These are phyloP conservation scores for Coleophoma cylindrospora DNA, from an alignment of 2,329 filamentous ascomycete species.

Conservation along the genomic window DNA sequence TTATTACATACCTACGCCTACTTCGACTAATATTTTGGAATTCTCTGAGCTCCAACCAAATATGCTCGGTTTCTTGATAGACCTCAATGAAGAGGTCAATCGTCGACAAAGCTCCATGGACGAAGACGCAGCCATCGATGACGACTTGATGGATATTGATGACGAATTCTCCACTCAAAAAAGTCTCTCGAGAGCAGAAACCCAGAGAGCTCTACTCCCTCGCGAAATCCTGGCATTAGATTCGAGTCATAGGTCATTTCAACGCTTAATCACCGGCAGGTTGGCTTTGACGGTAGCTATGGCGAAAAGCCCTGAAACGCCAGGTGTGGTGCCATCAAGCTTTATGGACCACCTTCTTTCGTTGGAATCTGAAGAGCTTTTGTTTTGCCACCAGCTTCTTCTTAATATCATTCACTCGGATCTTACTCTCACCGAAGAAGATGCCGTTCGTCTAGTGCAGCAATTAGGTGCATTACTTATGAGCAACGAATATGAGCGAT, in stretches of 20 bases:
- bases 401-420: conserved; percentile 50
- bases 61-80: conserved; percentile 18
- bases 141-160: conserved; percentile 64
- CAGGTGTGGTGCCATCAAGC: conserved; percentile 40
- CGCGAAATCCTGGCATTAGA: conserved; percentile 27
- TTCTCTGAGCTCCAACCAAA: conserved; percentile 13
- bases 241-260: conserved; percentile 19
- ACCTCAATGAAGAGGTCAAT: conserved; percentile 15
- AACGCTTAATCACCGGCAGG: conserved; percentile 13
- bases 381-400: conserved; percentile 45
- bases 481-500: conserved; percentile 60
- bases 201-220: conserved; percentile 31
- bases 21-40: conserved; percentile 9
- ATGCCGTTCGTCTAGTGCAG: conserved; percentile 42
- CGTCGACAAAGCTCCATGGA: conserved; percentile 4
- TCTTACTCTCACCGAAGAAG: conserved; percentile 40
- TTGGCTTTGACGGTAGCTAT: conserved; percentile 19
- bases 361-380: conserved; percentile 46
- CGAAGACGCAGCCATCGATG: conserved; percentile 23
- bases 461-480: conserved; percentile 46
- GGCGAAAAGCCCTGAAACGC: conserved; percentile 8
- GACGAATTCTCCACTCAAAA: conserved; percentile 56
- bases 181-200: conserved; percentile 38
- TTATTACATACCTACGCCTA: conserved; percentile 20
- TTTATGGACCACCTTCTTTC: conserved; percentile 46